These are phyloP conservation scores for Phycomyces blakesleeanus DNA, from an alignment of 192 early-diverging fungal species.

Conservation along the genomic window DNA sequence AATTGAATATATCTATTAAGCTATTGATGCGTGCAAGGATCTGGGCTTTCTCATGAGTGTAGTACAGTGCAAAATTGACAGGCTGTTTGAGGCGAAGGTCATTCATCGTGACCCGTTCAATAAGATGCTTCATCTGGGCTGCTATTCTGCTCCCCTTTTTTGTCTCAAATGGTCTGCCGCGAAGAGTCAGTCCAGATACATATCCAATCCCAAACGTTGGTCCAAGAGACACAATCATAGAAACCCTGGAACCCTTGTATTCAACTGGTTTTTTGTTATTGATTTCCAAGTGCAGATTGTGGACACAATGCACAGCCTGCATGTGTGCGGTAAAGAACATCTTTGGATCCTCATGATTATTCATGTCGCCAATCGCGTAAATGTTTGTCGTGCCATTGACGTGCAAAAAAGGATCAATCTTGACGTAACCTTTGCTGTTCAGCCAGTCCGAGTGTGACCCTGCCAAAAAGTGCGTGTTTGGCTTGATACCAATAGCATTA, in stretches of 20 bases:
- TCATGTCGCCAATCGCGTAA: constrained; percentile 10
- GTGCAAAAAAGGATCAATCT: background rate
- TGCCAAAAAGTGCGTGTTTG: constrained; percentile 10
- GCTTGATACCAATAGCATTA: constrained; percentile 2
- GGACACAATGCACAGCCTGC: constrained; percentile 15
- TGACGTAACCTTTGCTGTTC: constrained; percentile 9
- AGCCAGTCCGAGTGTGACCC: background rate
- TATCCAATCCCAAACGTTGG: constrained; percentile 13
- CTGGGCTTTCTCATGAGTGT: constrained; percentile 12
- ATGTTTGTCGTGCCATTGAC: background rate
- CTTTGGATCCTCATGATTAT: constrained; percentile 2
- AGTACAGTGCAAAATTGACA: constrained; percentile 7
- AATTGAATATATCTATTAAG: background rate
- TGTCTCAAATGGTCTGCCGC: constrained; percentile 1
- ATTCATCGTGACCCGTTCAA: constrained; percentile 20
- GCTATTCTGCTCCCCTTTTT: constrained; percentile 6
- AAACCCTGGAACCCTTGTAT: constrained; percentile 2
- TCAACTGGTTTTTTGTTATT: background rate
- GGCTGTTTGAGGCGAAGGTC: constrained; percentile 6
- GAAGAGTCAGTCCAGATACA: constrained; percentile 1
- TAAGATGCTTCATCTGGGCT: constrained; percentile 1
- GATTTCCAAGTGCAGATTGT: background rate
- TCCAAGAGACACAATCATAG: constrained; percentile 12
- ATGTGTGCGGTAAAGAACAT: constrained; percentile 25
- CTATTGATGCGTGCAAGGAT: background rate